Evolutionary conservation across 768 basidiomycete species (phyloP).

Genomic region (Coprinopsis strossmayeri): DNA sequence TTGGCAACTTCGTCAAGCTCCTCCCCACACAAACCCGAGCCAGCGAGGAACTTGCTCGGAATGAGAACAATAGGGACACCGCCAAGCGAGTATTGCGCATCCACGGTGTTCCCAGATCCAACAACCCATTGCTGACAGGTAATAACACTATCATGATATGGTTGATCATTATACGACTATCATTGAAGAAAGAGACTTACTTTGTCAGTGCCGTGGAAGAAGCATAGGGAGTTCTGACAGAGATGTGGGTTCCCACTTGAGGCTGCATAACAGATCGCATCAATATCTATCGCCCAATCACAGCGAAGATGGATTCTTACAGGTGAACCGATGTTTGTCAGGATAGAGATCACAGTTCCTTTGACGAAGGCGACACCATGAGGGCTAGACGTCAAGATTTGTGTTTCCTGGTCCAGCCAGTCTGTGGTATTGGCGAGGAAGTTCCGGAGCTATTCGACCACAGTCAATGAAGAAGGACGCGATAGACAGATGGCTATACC

Average conservation of each 20-base stretch:
- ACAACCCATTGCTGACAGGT: slow-evolving; percentile 64
- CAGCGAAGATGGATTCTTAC: slow-evolving; percentile 28
- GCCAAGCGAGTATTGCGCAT: slow-evolving; percentile 57
- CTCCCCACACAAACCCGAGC: slow-evolving; percentile 33
- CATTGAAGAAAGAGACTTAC: slow-evolving; percentile 29
- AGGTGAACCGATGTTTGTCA: slow-evolving; percentile 72
- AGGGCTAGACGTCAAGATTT: slow-evolving; percentile 44
- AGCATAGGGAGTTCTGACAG: slow-evolving; percentile 51
- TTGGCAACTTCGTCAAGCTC: slow-evolving; percentile 11
- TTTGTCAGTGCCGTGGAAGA: slow-evolving; percentile 45
- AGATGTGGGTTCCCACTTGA: slow-evolving; percentile 44
- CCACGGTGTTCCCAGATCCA: slow-evolving; percentile 57
- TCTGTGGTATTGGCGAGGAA: slow-evolving; percentile 48
- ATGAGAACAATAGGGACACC: slow-evolving; percentile 55
- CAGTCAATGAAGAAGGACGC: not conserved
- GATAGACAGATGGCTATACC: not conserved
- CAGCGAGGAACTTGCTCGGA: slow-evolving; percentile 28
- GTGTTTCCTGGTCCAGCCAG: slow-evolving; percentile 46
- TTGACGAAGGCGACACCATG: slow-evolving; percentile 61
- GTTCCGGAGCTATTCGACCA: slow-evolving; percentile 47
- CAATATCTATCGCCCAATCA: not conserved
- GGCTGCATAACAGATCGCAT: slow-evolving; percentile 31
- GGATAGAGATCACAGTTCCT: slow-evolving; percentile 50
- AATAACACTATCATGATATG: too few relatives aligned
- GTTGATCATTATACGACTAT: too few relatives aligned